phyloP scores from a whole-genome alignment of 176 grass and related monocot species.

The Phyllostachys edulis region DNA sequence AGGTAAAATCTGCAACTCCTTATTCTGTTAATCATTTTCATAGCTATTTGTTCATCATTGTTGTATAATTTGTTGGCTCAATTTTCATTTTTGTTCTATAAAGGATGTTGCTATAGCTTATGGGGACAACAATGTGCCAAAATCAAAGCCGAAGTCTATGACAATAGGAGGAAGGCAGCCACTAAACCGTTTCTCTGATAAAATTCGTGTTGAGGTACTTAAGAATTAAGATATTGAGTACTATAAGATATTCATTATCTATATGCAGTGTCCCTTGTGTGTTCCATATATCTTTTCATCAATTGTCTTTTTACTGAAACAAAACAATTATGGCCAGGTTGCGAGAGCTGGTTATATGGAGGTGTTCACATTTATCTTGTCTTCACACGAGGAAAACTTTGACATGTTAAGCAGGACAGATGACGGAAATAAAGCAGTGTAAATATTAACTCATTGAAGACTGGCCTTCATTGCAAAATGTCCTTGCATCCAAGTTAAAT shows the following conservation, averaged over 20 bases:
- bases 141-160: conserved; percentile 85
- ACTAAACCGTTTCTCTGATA: conserved; percentile 89
- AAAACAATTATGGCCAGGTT: conserved; percentile 56
- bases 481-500: background rate
- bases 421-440: conserved; percentile 69
- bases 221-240: background rate
- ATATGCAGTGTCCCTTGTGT: background rate
- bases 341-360: conserved; percentile 97
- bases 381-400: conserved; percentile 93
- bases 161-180: conserved; percentile 82
- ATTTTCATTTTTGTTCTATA: conserved; percentile 24
- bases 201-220: conserved; percentile 93
- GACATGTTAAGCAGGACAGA: conserved; percentile 74
- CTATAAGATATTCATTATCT: conserved; percentile 3
- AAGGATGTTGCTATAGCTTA: conserved; percentile 98
- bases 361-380: conserved; percentile 87
- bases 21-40: background rate
- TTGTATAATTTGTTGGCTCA: background rate
- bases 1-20: conserved; percentile 42
- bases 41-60: background rate
- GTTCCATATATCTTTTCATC: conserved; percentile 25
- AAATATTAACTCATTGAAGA: background rate
- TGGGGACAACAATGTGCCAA: conserved; percentile 96
- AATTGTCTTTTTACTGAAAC: conserved; percentile 8
- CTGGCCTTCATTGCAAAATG: background rate